Conservation (phyloP, 345 rosid species). For the Corchorus capsularis region DNA sequence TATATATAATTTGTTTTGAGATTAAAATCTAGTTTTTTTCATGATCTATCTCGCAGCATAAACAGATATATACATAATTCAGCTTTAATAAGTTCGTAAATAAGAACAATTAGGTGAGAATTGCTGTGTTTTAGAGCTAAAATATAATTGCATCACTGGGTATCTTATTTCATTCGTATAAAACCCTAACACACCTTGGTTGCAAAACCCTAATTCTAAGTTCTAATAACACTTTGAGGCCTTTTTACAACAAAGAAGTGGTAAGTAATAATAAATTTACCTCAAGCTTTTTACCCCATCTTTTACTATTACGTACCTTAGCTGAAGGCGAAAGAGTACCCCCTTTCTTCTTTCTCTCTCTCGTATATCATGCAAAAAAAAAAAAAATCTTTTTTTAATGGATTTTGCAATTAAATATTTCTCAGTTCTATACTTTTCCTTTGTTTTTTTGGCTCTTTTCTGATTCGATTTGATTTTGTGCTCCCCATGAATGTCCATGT, state of each 20-base stretch:
- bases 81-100: neutral
- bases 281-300: constrained; percentile 14
- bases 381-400: constrained; percentile 34
- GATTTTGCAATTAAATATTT: constrained; percentile 33
- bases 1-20: neutral
- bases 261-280: neutral
- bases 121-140: neutral
- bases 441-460: constrained; percentile 38
- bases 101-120: too few relatives aligned
- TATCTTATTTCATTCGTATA: neutral
- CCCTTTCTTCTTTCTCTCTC: constrained; percentile 23
- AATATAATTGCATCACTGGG: too few relatives aligned
- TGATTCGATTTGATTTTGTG: constrained; percentile 56
- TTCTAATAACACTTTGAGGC: neutral
- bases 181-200: constrained; percentile 38
- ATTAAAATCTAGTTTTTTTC: neutral
- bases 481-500: constrained; percentile 57
- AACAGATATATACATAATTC: neutral
- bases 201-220: constrained; percentile 40
- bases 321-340: constrained; percentile 19
- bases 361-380: constrained; percentile 35
- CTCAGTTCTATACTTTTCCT: constrained; percentile 26
- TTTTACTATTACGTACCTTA: constrained; percentile 19
- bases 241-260: neutral
- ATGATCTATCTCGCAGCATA: neutral